A percentile compares a stretch with the other conserved stretches of the same genome.
phyloP scores from a whole-genome alignment of 768 basidiomycete species.

The Collybiopsis luxurians region DNA sequence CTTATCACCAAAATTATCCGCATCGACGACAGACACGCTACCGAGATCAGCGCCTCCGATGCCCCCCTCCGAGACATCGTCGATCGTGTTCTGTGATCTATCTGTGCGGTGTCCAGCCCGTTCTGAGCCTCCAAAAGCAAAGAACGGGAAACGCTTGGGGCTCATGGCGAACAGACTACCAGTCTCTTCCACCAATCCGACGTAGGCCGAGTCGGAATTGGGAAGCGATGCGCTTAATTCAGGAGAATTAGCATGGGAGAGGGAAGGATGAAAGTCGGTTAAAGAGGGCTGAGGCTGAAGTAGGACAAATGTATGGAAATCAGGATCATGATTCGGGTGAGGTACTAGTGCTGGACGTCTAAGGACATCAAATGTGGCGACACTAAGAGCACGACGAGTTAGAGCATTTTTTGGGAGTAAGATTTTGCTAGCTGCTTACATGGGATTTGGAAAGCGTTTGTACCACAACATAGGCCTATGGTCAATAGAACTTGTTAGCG shows the following conservation, averaged over 20 bases:
- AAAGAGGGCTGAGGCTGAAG: conserved; percentile 83
- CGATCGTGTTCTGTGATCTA: conserved; percentile 20
- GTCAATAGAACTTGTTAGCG: conserved; percentile 11
- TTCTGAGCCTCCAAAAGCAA: conserved; percentile 55
- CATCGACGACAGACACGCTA: neutral
- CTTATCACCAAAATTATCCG: neutral
- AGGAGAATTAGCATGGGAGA: conserved; percentile 22
- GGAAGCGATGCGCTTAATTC: conserved; percentile 25
- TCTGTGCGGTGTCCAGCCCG: conserved; percentile 18
- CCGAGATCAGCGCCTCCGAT: conserved; percentile 7
- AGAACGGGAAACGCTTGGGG: conserved; percentile 75
- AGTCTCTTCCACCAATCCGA: conserved; percentile 72
- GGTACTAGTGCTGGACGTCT: conserved; percentile 25
- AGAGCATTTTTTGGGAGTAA: neutral
- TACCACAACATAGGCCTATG: conserved; percentile 53
- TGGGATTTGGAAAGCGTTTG: conserved; percentile 56
- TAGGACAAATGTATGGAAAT: conserved; percentile 66
- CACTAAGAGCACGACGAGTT: conserved; percentile 42
- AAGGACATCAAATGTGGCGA: conserved; percentile 81
- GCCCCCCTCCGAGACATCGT: neutral
- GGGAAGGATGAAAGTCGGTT: conserved; percentile 66
- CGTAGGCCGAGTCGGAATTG: conserved; percentile 67
- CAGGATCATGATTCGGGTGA: neutral
- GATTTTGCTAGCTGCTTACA: conserved; percentile 43
- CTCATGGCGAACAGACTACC: conserved; percentile 86